Evolutionary conservation across 257 asterid genomes (phyloP), one percentile per base, ranked within the genome.

Genomic region (Solanum gracilifrons): DNA sequence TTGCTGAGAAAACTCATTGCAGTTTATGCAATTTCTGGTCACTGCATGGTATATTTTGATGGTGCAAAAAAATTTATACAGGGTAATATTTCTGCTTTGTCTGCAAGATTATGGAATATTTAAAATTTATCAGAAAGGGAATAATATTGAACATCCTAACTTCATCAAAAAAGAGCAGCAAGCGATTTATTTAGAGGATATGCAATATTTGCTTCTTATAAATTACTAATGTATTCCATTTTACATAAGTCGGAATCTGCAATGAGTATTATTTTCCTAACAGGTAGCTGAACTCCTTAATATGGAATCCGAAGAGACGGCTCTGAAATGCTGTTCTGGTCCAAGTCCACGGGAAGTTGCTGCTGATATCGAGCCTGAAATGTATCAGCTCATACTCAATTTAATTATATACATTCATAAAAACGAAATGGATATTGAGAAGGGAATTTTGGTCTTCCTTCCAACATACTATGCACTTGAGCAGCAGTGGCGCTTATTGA

Each of bases 361-460:
- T 74, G 96, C 96, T 88, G 93, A 90, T 85, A 86, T 95, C 73
- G 89, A 93, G 86, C 90, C 92, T 84, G 95, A 93, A 88, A 91
- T 93, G 92, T 97, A 95, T 91, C 92, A 89, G 91, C 95, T 97
- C 86, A 95, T 97, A 85, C 99, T 94, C 90, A 89, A 95, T 83
- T 92, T 97, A 93, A 93, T 97, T 91, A 21, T 95, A 79, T 91
- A 97, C 88, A 97, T 95, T 87, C 98, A 97, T 92, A 94, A 91
- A 83, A 95, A 90, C 84, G 99, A 97, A 92, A 91, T 93, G 79
- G 99, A 97, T 91, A 97, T 97, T 79, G 99, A 96, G 92, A 95
- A 95, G 94, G 94, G 99, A 91, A 95, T 97, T 90, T 91, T 97
- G 93, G 90, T 97, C 86, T 97, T 97, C 89, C 99, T 97, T 88